Evolutionary conservation across 805 yeast genomes (phyloP), one percentile per base, ranked within the genome.

Genomic region (Candida boidinii): DNA sequence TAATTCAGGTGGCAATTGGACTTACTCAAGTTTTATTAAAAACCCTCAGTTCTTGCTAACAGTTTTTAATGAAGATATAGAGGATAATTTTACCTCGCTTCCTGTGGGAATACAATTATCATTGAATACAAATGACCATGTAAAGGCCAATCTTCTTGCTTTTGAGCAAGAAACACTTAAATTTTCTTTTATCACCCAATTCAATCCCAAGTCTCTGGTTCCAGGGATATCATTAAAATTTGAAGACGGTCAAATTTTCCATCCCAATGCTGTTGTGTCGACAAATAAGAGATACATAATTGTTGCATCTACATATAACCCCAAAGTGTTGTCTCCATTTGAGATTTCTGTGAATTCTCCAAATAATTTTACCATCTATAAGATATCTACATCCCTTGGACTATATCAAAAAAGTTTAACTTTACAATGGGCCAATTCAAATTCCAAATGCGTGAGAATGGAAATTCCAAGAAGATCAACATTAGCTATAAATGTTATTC

Each of bases 1-100:
- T 3, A 51, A 49, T 12, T 51, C 66, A 28, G 84, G 83, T 3
- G 85, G 86, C 0, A 70, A 63, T 42, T 71, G 76, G 73, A 38
- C 66, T 0, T 37, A 56, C 17, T 56, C 66, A 6, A 51, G 67
- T 1, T 79, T 63, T 42, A 45, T 68, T 15, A 45, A 57, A 8
- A 79, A 79, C 39, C 85, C 85, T 0, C 83, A 76, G 40, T 75
- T 58, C 38, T 54, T 48, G 20, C 25, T 68, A 31, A 46, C 41
- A 7, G 23, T 67, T 1, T 47, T 48, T 10, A 48, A 54, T 2
- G 36, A 40, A 2, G 35, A 33, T 8, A 39, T 52, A 2, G 44
- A 44, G 9, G 23, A 51, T 2, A 25, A 44, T 10, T 40, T 58
- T 1, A 49, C n/a, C n/a, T n/a, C n/a, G n/a, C n/a, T n/a, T n/a